Evolutionary conservation across 495 filamentous ascomycete species (phyloP), one percentile per base, ranked within the genome.

Genomic region (Penicillium malachiteum): DNA sequence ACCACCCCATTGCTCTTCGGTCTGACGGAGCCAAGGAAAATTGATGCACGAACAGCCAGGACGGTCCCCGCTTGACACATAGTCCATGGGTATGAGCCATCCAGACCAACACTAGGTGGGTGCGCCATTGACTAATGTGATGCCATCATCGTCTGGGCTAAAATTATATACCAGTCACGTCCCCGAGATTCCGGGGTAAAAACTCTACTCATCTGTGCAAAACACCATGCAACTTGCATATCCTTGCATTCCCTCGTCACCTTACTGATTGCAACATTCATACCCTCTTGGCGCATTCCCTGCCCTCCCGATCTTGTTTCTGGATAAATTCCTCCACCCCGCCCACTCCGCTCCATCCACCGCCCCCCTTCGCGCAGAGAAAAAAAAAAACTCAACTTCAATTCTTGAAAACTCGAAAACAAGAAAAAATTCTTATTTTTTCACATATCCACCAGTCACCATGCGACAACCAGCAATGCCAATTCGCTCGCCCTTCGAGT

Each of bases 401-500:
- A 44, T 7, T 11, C 11, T 14, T 33, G 41, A 43, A 33, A 39
- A n/a, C 42, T 18, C 35, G 34, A 37, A 10, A 37, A 37, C 1
- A 26, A 26, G 21, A 4, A 7, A 37, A 13, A 37, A 1, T 13
- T 37, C 34, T 37, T 13, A 2, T 37, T 37, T 13, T 26, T 12
- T 32, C 52, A 38, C 32, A 34, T 30, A 43, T 45, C 26, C 5
- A 41, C 33, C 48, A 32, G n/a, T 16, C 58, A 60, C 30, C 40
- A 70, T 70, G 65, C 65, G 63, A 54, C 54, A 66, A 64, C 59
- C 63, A 70, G 43, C 58, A 44, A 72, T 74, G 68, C 72, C 74
- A 5, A 66, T 78, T 31, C 71, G 66, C 57, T 84, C 78, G 45
- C 82, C 82, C 37, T 96, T 96, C 63, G 83, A 87, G 54, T 74